These are phyloP conservation scores for Rhazya stricta DNA, from an alignment of 257 asterid species.

Conservation along the genomic window DNA sequence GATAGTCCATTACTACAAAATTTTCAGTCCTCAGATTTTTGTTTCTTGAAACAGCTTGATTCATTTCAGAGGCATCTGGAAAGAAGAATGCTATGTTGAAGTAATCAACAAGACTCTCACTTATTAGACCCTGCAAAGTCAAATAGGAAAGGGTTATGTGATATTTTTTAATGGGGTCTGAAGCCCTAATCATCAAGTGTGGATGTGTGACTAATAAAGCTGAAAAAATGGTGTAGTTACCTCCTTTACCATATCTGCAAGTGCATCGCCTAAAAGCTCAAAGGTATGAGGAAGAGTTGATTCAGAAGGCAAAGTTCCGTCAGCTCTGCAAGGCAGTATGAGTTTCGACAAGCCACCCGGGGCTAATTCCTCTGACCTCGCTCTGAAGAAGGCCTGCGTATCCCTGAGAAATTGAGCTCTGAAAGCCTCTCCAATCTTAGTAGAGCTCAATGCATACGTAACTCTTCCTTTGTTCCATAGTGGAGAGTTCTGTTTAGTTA, in stretches of 20 bases:
- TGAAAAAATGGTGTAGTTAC: too few species aligned
- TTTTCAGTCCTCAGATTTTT: slow-evolving; percentile 24
- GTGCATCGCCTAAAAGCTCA: slow-evolving; percentile 10
- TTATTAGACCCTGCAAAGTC: slow-evolving; percentile 26
- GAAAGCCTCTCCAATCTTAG: slow-evolving; percentile 1
- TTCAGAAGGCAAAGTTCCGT: slow-evolving; percentile 2
- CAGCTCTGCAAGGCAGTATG: slow-evolving; percentile 3
- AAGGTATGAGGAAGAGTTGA: background rate
- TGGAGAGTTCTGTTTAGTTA: background rate
- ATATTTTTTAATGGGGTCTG: too few species aligned
- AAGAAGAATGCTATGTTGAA: slow-evolving; percentile 34
- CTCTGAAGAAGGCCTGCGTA: background rate
- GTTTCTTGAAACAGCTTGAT: slow-evolving; percentile 10
- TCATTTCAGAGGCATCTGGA: slow-evolving; percentile 28
- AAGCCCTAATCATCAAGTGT: too few species aligned
- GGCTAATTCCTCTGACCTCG: slow-evolving; percentile 1
- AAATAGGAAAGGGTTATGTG: too few species aligned
- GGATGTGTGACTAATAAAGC: too few species aligned
- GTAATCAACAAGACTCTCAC: slow-evolving; percentile 25
- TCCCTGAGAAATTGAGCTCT: slow-evolving; percentile 5
- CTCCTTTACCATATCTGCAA: slow-evolving; percentile 8
- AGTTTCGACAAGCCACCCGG: slow-evolving; percentile 11
- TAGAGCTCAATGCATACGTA: slow-evolving; percentile 1
- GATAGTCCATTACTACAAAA: background rate
- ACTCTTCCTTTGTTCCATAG: slow-evolving; percentile 11